phyloP scores from a whole-genome alignment of 345 rosid species.

The Hibiscus trionum region DNA sequence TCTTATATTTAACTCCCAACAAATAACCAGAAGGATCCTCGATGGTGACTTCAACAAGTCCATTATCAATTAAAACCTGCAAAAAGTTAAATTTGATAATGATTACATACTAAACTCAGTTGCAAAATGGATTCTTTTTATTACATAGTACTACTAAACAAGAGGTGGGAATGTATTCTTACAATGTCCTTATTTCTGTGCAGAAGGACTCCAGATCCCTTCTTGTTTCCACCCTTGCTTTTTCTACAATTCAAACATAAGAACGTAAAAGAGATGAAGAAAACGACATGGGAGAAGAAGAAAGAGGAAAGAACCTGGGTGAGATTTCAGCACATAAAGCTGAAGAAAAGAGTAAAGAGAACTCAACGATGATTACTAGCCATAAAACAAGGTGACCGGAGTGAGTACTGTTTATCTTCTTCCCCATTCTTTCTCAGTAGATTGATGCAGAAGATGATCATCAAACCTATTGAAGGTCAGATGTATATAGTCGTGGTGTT shows the following conservation, averaged over 20 bases:
- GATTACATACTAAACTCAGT: too few species aligned
- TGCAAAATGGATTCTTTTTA: too few species aligned
- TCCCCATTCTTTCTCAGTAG: not conserved
- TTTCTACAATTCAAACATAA: not conserved
- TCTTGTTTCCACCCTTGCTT: not conserved
- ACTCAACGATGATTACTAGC: not conserved
- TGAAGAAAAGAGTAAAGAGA: not conserved
- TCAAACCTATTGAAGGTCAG: not conserved
- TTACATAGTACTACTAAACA: too few species aligned
- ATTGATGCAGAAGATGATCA: not conserved
- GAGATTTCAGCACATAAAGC: not conserved
- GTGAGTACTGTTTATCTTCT: not conserved
- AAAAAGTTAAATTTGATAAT: not conserved
- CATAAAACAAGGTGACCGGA: not conserved
- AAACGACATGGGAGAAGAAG: not conserved
- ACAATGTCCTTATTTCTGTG: not conserved
- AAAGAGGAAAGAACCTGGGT: not conserved
- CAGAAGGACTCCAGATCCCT: not conserved
- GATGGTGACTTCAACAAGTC: slow-evolving; percentile 51
- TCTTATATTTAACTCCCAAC: slow-evolving; percentile 49
- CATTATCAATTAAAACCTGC: slow-evolving; percentile 67
- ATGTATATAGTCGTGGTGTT: not conserved
- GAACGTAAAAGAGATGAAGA: not conserved
- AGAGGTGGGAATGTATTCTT: not conserved
- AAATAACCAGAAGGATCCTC: slow-evolving; percentile 57